Percentiles rank a stretch among this genome's conserved stretches.
phyloP scores from a whole-genome alignment of 371 early-diverging fungal species.

The Dinochytrium kinnereticum region DNA sequence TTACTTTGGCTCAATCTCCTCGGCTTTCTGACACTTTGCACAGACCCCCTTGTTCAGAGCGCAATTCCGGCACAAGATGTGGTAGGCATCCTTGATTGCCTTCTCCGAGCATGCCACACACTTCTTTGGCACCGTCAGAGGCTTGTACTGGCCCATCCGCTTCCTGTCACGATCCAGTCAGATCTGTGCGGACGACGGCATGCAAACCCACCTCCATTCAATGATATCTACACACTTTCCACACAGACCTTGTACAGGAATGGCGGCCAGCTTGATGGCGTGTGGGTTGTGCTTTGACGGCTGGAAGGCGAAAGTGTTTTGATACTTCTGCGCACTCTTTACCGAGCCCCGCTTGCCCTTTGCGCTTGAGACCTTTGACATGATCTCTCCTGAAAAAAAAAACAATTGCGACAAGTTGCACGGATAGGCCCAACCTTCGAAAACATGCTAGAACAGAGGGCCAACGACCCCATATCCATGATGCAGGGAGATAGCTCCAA shows the following conservation, averaged over 20 bases:
- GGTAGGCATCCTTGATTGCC: constrained; percentile 92
- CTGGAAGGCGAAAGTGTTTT: constrained; percentile 86
- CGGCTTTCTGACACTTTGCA: constrained; percentile 86
- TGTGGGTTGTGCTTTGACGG: constrained; percentile 85
- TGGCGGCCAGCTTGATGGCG: constrained; percentile 70
- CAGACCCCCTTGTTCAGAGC: constrained; percentile 81
- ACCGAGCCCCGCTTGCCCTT: constrained; percentile 53
- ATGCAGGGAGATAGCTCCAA: no score
- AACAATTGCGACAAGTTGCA: no score
- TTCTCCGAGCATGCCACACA: constrained; percentile 86
- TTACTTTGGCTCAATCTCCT: constrained; percentile 70
- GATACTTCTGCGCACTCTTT: constrained; percentile 86
- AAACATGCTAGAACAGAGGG: no score
- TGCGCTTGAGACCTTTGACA: constrained; percentile 31
- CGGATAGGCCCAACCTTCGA: no score
- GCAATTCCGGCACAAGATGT: constrained; percentile 90
- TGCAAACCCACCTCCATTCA: constrained; percentile 46
- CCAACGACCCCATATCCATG: no score
- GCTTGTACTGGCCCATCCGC: constrained; percentile 95
- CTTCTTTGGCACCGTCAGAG: constrained; percentile 86
- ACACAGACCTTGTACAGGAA: constrained; percentile 90
- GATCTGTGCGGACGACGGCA: neutral
- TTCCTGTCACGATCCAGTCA: constrained; percentile 58
- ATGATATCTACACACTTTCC: constrained; percentile 88
- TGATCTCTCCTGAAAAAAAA: neutral